These are phyloP conservation scores for Penicillium mononematosum DNA, from an alignment of 495 filamentous ascomycete species.

Conservation along the genomic window DNA sequence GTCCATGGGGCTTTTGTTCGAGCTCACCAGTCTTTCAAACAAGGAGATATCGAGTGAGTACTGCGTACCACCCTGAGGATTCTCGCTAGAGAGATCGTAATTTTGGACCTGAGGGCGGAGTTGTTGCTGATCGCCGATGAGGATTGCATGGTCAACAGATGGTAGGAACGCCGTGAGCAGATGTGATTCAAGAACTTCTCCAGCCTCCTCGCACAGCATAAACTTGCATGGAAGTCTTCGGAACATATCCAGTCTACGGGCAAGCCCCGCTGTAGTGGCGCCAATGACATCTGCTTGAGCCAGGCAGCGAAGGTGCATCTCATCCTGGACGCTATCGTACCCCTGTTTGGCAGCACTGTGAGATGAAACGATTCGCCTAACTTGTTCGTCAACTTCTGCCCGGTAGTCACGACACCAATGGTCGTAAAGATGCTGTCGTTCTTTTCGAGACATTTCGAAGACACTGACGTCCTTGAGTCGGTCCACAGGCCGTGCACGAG, in stretches of 20 bases:
- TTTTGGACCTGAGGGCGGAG: conserved; percentile 68
- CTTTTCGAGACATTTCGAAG: conserved; percentile 1
- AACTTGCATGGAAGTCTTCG: conserved; percentile 62
- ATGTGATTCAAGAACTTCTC: conserved; percentile 73
- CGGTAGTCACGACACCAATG: background rate
- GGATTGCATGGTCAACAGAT: conserved; percentile 67
- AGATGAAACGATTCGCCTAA: background rate
- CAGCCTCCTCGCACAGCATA: conserved; percentile 75
- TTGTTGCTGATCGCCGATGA: conserved; percentile 77
- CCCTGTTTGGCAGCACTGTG: background rate
- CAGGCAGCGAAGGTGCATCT: conserved; percentile 39
- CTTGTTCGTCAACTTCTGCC: background rate
- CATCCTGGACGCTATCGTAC: conserved; percentile 19
- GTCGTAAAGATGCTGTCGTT: conserved; percentile 3
- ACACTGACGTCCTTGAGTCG: background rate
- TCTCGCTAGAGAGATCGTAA: conserved; percentile 62
- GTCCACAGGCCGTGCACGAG: background rate
- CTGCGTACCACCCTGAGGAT: conserved; percentile 43
- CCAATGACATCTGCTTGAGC: conserved; percentile 60
- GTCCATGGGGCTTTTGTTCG: conserved; percentile 15
- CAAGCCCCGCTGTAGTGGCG: conserved; percentile 72
- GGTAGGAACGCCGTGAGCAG: conserved; percentile 66
- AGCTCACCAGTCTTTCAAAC: conserved; percentile 65
- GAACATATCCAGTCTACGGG: conserved; percentile 62
- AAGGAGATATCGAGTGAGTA: conserved; percentile 65